Percentiles rank a stretch among this genome's conserved stretches.
Evolutionary conservation across 2,329 filamentous ascomycete species (phyloP).

Genomic region (Aspergillus melleus): DNA sequence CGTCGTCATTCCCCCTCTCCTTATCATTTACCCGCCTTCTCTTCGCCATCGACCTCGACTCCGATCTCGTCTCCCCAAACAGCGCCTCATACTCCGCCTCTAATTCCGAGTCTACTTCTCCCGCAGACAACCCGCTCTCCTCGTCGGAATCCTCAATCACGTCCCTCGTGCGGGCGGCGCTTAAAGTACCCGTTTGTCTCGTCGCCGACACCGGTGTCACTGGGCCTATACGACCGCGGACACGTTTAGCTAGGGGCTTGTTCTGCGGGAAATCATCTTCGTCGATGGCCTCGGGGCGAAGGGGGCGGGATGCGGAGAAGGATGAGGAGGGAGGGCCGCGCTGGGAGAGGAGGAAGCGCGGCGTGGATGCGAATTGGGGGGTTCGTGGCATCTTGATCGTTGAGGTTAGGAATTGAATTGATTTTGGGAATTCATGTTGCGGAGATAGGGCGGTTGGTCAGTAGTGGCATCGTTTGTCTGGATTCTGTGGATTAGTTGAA

Average conservation of each 20-base stretch:
- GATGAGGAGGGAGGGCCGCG: conserved; percentile 2
- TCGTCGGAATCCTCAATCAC: conserved; percentile 31
- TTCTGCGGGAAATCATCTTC: conserved; percentile 17
- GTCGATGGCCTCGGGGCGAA: conserved; percentile 22
- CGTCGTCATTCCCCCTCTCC: background rate
- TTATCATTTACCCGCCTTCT: background rate
- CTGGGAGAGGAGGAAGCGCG: conserved; percentile 34
- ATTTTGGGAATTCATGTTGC: background rate
- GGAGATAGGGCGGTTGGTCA: too few species aligned
- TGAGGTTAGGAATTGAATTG: background rate
- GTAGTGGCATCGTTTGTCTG: too few species aligned
- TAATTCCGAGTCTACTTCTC: background rate
- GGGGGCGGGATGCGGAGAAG: background rate
- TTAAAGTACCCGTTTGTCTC: background rate
- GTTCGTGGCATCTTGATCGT: background rate
- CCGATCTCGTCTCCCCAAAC: background rate
- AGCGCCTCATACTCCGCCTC: conserved; percentile 19
- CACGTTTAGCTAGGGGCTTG: conserved; percentile 9
- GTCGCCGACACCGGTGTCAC: background rate
- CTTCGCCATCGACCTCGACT: background rate
- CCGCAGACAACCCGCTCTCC: background rate
- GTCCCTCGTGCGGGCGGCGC: background rate
- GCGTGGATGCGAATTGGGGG: conserved; percentile 35
- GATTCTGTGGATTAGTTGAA: too few species aligned
- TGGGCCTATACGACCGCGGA: background rate